Percentiles rank a stretch among this genome's conserved stretches.
Conservation (phyloP, 1,284 basidiomycete species). For the Puccinia triticina region DNA sequence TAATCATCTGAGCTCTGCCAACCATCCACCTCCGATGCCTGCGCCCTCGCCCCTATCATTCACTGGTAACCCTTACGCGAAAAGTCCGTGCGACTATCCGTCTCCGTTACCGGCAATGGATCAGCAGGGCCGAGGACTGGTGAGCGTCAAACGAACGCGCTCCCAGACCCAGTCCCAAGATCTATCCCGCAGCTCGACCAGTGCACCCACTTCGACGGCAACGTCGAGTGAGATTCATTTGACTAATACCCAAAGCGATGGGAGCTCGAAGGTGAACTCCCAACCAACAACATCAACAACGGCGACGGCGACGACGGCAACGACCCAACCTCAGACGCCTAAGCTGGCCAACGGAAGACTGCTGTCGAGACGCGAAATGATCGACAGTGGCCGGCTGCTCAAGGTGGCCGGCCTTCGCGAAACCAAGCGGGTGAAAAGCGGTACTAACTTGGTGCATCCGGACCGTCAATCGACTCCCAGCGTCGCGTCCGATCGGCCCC, state of each 20-base stretch:
- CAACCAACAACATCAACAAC: not conserved
- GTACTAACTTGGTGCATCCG: constrained; percentile 20
- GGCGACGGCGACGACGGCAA: not conserved
- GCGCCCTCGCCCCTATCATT: constrained; percentile 42
- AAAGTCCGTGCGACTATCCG: constrained; percentile 5
- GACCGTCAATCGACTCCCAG: constrained; percentile 6
- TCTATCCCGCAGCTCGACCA: not conserved
- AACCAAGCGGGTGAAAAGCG: constrained; percentile 47
- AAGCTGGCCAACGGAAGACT: constrained; percentile 8
- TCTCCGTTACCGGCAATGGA: not conserved
- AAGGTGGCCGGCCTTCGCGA: constrained; percentile 17
- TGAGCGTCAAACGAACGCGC: constrained; percentile 33
- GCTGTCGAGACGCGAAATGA: constrained; percentile 26
- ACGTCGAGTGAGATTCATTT: not conserved
- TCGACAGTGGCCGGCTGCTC: constrained; percentile 11
- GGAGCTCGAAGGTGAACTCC: not conserved
- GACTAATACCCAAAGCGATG: constrained; percentile 6
- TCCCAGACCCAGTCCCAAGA: constrained; percentile 48
- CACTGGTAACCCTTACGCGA: not conserved
- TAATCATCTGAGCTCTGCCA: not conserved
- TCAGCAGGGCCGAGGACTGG: constrained; percentile 15
- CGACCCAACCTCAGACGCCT: not conserved
- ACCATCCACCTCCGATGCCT: constrained; percentile 32
- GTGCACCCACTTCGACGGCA: not conserved
- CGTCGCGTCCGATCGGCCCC: not conserved